Evolutionary conservation across 257 asterid genomes (phyloP), one percentile per base, ranked within the genome.

Genomic region (Solanum infundibuliforme): DNA sequence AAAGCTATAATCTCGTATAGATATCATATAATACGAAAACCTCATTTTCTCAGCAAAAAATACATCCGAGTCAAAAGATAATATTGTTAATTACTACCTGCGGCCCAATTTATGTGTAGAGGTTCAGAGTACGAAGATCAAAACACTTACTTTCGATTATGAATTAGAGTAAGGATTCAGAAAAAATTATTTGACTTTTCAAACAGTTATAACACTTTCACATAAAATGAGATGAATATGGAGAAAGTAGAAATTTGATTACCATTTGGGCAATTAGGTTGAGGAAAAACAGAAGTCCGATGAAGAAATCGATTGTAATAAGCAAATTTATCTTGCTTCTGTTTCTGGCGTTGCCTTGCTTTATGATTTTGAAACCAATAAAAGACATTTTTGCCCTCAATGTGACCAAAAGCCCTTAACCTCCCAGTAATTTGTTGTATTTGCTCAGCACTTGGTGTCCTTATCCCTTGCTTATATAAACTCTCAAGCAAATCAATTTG

Each of bases 351-450:
- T 41, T 95, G 99, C 86, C 99, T 90, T 3, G 99, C 98, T 90
- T 96, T 96, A 27, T 96, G 99, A 52, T 96, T 95, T 86, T 96
- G 99, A 85, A 96, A 96, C 99, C 99, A 96, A 73, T 96, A 96
- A 62, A 96, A 96, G 27, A 96, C 99, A 85, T 96, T 96, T 86
- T 96, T 94, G 38, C 98, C 98, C 75, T 96, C 99, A 14, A 96
- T 94, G 87, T 93, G 98, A 6, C 98, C 99, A 83, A 88, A 94
- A 10, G 92, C 94, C 85, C 91, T 88, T 2, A 96, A 91, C 88
- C 94, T 86, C 10, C 43, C 48, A 8, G 98, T 94, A 9, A 96
- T 95, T 88, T 93, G 94, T 46, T 96, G 97, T 36, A 96, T 96
- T 87, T 96, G 96, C 4, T 96, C 96, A 5, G 98, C 98, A 73